Conservation (phyloP, 805 yeast species). For the Huiozyma sinensis region DNA sequence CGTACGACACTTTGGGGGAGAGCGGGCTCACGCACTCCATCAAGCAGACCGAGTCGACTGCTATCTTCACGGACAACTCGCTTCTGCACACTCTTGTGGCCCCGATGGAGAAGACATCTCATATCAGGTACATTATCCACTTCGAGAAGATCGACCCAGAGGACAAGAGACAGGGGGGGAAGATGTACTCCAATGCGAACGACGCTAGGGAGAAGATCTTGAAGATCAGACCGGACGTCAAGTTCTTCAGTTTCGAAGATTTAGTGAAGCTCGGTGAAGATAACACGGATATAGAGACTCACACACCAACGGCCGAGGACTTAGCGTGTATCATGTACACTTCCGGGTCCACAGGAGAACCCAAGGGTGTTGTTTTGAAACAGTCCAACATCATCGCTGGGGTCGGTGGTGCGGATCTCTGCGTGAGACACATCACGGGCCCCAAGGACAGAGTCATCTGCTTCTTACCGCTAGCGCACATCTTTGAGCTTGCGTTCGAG, state of each 20-base stretch:
- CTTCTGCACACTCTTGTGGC: slow-evolving; percentile 55
- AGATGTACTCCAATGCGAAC: slow-evolving; percentile 44
- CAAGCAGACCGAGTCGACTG: slow-evolving; percentile 67
- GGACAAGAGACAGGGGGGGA: slow-evolving; percentile 58
- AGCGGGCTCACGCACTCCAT: slow-evolving; percentile 79
- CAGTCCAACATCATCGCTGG: slow-evolving; percentile 71
- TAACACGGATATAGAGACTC: slow-evolving; percentile 30
- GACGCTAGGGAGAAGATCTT: slow-evolving; percentile 49
- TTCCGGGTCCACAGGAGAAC: slow-evolving; percentile 69
- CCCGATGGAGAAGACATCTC: slow-evolving; percentile 56
- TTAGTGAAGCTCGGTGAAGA: slow-evolving; percentile 51
- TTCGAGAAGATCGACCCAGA: slow-evolving; percentile 46
- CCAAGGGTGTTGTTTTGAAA: slow-evolving; percentile 64
- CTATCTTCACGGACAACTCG: slow-evolving; percentile 74
- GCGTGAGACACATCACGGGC: slow-evolving; percentile 45
- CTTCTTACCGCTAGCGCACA: slow-evolving; percentile 92
- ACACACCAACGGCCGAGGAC: slow-evolving; percentile 39
- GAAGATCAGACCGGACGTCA: slow-evolving; percentile 66
- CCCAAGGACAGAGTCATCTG: slow-evolving; percentile 66
- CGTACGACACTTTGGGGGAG: slow-evolving; percentile 92
- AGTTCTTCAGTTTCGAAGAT: slow-evolving; percentile 55
- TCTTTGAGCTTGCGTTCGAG: slow-evolving; percentile 87
- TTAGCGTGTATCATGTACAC: slow-evolving; percentile 60
- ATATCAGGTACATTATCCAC: slow-evolving; percentile 62
- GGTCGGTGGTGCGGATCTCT: slow-evolving; percentile 66